Conservation (phyloP, 2,329 filamentous ascomycete species). For the Stemphylium vesicarium region DNA sequence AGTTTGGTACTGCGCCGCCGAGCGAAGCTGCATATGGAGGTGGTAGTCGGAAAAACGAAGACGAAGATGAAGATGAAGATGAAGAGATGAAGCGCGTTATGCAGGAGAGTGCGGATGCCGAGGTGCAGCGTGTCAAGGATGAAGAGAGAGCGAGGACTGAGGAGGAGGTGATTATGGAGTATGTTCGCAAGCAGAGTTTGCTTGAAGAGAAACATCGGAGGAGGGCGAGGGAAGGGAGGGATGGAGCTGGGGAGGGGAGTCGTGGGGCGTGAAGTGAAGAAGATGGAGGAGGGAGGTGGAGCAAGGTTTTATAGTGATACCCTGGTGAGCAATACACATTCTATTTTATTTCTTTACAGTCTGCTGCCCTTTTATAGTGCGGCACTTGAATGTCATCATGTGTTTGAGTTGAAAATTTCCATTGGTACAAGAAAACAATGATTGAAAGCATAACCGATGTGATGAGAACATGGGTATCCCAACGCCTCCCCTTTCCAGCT, state of each 20-base stretch:
- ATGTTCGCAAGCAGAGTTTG: constrained; percentile 77
- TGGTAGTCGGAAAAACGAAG: not conserved
- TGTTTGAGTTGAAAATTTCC: too few species aligned
- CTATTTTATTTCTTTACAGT: not conserved
- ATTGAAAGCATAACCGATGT: not conserved
- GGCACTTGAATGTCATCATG: too few species aligned
- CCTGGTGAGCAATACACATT: not conserved
- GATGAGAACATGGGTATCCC: not conserved
- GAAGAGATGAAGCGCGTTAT: constrained; percentile 37
- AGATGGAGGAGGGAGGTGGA: too few species aligned
- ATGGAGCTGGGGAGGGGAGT: constrained; percentile 23
- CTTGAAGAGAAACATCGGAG: constrained; percentile 59
- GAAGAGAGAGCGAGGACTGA: constrained; percentile 59
- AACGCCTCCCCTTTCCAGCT: not conserved
- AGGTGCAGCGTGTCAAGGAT: constrained; percentile 50
- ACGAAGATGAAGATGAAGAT: constrained; percentile 31
- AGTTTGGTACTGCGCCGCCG: not conserved
- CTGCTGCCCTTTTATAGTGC: too few species aligned
- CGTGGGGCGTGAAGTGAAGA: not conserved
- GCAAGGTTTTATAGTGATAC: constrained; percentile 7
- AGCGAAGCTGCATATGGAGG: not conserved
- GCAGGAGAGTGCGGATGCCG: constrained; percentile 35
- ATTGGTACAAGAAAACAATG: too few species aligned
- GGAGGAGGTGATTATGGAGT: constrained; percentile 77
- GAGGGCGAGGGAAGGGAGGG: constrained; percentile 16